Conservation (phyloP, 345 rosid genomes). For the Gossypium sturtianum region DNA sequence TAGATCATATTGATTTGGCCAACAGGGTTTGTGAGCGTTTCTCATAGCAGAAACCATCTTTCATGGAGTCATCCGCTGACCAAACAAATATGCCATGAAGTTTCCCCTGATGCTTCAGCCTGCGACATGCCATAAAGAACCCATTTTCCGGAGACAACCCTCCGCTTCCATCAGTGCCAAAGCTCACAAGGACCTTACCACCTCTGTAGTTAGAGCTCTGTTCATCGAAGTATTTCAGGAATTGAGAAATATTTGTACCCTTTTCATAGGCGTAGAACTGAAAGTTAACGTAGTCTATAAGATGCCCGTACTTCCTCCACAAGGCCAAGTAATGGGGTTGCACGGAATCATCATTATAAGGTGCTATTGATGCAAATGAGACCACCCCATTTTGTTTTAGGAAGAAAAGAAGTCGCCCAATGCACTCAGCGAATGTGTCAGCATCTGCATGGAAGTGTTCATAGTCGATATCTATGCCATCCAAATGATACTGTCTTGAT, state of each 20-base stretch:
- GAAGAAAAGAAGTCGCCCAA: slow-evolving; percentile 36
- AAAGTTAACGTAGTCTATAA: slow-evolving; percentile 56
- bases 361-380: slow-evolving; percentile 54
- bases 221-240: slow-evolving; percentile 26
- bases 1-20: neutral
- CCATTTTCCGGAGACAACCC: slow-evolving; percentile 41
- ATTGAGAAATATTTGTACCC: slow-evolving; percentile 35
- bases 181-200: slow-evolving; percentile 42
- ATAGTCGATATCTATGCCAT: slow-evolving; percentile 52
- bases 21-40: slow-evolving; percentile 28
- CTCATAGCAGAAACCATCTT: slow-evolving; percentile 34
- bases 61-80: slow-evolving; percentile 59
- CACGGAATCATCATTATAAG: slow-evolving; percentile 33
- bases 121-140: slow-evolving; percentile 38
- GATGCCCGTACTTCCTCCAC: slow-evolving; percentile 49
- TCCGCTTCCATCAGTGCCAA: slow-evolving; percentile 41
- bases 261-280: slow-evolving; percentile 50
- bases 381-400: slow-evolving; percentile 28
- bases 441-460: slow-evolving; percentile 50
- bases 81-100: slow-evolving; percentile 55
- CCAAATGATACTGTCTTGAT: slow-evolving; percentile 29
- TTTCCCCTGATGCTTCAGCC: slow-evolving; percentile 25
- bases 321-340: slow-evolving; percentile 45
- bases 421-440: slow-evolving; percentile 48
- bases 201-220: slow-evolving; percentile 40